Evolutionary conservation across 257 asterid genomes (phyloP), one percentile per base, ranked within the genome.

Genomic region (Cordia subcordata): DNA sequence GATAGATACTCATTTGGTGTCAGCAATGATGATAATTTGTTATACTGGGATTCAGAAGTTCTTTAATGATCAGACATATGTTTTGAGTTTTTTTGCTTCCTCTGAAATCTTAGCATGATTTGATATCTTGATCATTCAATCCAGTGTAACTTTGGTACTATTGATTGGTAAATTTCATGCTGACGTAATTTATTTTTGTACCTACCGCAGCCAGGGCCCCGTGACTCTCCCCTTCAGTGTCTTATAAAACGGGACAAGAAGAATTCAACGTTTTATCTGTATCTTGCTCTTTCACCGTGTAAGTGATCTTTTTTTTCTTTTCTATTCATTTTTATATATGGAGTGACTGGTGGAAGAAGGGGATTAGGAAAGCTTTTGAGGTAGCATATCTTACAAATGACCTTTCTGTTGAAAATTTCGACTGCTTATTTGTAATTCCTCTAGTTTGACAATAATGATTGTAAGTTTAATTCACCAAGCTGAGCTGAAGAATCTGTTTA

Each of bases 161-260:
- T 27, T 27, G 35, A 27, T 27, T 11, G 35, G 18, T 54, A 35
- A 54, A 13, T 11, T 11, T 53, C 46, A 16, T 18, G 8, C 60
- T 52, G 33, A 21, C 47, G 23, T 3, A 19, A 53, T 39, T 11
- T 55, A 35, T 33, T 35, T 38, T 45, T 55, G 18, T 64, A 46
- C 51, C 58, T 55, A 63, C 58, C 72, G 87, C 96, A 92, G 96
- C 85, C 95, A 17, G 98, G 96, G 70, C 96, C 95, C 33, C 80
- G 88, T 4, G 96, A 86, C 27, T 37, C 76, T 68, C 94, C 95
- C 1, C 70, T 77, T 78, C 90, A 88, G 56, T 92, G 98, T 74
- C 73, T 92, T 51, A 88, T 92, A 65, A 86, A 82, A 62, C 98
- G 98, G 10, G 94, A 92, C 91, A 88, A 92, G 87, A 92, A 85